Conservation (phyloP, 2,329 filamentous ascomycete genomes). For the Knufia petricola region DNA sequence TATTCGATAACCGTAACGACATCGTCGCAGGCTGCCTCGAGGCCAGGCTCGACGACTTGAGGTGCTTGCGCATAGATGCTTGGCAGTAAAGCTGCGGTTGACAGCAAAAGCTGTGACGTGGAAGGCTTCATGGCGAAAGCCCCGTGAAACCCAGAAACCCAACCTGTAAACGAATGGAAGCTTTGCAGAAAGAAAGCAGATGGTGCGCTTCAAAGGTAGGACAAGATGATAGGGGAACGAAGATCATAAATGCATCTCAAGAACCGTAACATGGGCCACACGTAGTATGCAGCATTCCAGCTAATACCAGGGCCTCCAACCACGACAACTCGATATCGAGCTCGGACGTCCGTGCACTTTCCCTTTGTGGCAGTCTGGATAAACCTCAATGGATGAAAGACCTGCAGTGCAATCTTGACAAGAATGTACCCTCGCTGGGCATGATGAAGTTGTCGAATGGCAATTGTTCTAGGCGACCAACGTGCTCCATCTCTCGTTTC, state of each 20-base stretch:
- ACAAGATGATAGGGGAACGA: constrained; percentile 13
- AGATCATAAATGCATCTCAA: constrained; percentile 7
- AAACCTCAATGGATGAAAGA: too few species aligned
- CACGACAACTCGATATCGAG: neutral
- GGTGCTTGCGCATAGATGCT: constrained; percentile 1
- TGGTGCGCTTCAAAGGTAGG: neutral
- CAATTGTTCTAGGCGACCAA: too few species aligned
- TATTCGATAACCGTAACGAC: constrained; percentile 4
- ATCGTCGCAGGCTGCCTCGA: constrained; percentile 2
- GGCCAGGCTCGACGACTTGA: neutral
- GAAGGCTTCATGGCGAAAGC: constrained; percentile 16
- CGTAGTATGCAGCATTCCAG: constrained; percentile 22
- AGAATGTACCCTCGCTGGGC: neutral
- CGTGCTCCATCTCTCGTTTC: too few species aligned
- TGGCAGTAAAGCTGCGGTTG: constrained; percentile 1
- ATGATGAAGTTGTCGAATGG: too few species aligned
- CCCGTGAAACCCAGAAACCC: neutral
- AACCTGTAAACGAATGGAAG: constrained; percentile 18
- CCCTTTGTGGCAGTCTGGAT: neutral
- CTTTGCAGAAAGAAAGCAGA: neutral
- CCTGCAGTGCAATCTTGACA: neutral
- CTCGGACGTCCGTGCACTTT: neutral
- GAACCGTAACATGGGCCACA: constrained; percentile 14
- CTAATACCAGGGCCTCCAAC: neutral
- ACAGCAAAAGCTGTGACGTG: constrained; percentile 14